These are phyloP conservation scores for Geotrichum phurueaensis DNA, from an alignment of 1,139 yeast genomes.

Conservation along the genomic window DNA sequence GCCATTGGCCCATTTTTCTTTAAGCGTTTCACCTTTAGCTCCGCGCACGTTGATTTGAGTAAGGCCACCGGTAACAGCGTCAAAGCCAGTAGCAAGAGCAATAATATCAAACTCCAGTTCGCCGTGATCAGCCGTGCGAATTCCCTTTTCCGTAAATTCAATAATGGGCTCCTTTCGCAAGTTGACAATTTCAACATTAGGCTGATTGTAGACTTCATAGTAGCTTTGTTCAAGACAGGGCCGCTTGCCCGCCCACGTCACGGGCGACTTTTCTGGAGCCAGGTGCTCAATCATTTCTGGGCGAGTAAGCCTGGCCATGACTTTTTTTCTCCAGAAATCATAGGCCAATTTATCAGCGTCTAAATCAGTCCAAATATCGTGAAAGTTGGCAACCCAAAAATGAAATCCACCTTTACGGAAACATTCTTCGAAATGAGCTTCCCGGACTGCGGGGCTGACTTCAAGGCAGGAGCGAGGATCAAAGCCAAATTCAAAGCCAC, in stretches of 20 bases:
- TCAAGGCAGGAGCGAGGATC: conserved; percentile 18
- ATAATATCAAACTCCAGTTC: conserved; percentile 29
- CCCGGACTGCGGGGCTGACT: conserved; percentile 27
- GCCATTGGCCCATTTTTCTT: conserved; percentile 29
- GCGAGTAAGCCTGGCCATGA: conserved; percentile 25
- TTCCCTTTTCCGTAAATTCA: conserved; percentile 28
- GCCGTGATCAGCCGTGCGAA: conserved; percentile 23
- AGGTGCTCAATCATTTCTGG: conserved; percentile 26
- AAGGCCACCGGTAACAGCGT: conserved; percentile 33
- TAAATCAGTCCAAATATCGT: conserved; percentile 25
- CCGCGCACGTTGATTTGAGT: conserved; percentile 27
- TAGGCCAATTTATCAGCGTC: conserved; percentile 28
- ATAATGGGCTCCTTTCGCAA: conserved; percentile 26
- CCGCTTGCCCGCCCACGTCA: conserved; percentile 32
- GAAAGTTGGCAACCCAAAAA: conserved; percentile 28
- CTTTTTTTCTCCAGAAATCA: conserved; percentile 29
- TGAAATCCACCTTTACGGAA: conserved; percentile 28
- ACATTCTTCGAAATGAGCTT: conserved; percentile 23
- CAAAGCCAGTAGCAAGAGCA: conserved; percentile 34
- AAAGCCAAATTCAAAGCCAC: conserved; percentile 25
- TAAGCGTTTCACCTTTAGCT: conserved; percentile 22
- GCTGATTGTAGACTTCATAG: conserved; percentile 31
- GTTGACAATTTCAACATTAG: conserved; percentile 31
- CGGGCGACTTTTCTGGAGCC: conserved; percentile 30
- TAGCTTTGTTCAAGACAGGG: conserved; percentile 30